Evolutionary conservation across 306 rosid species (phyloP), one percentile per base, ranked within the genome.

Genomic region (Glycine tomentella): DNA sequence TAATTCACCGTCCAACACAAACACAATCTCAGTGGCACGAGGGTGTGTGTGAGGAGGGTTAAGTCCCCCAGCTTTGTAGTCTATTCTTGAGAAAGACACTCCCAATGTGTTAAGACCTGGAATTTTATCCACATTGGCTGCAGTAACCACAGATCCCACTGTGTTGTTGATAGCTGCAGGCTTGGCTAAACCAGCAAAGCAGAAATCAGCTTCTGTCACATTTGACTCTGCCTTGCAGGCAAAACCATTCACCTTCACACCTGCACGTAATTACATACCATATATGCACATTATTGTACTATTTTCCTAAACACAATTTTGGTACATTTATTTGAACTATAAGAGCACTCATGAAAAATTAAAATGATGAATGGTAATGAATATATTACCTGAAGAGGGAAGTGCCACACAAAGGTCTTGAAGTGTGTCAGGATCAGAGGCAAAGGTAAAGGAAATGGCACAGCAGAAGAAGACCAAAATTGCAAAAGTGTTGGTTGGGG

Each of bases 11-110:
- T 89, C 90, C 77, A 89, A 74, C 0, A 89, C 90, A 46, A 82
- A 89, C 36, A 89, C 81, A 12, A 82, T 20, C 77, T 89, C 90
- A 0, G 92, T 89, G 53, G 90, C 90, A 7, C 90, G 90, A 4
- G 90, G 92, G 74, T 89, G 92, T 0, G 92, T 89, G 66, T 89
- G 92, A 1, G 92, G 92, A 8, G 92, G 92, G 83, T 89, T 89
- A 51, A 86, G 90, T 8, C 92, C 92, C 3, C 80, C 83, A 4
- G 88, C 69, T 44, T 79, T 83, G 51, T 40, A 89, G 82, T 89
- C 92, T 17, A 89, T 89, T 16, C 88, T 83, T 3, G 92, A 77
- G 11, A 84, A 49, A 0, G 92, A 89, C 3, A 89, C 84, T 1
- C 92, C 92, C 11, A 84, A 25, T 17, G 92, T 89, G 86, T 89